Evolutionary conservation across 2,329 filamentous ascomycete species (phyloP).

Genomic region (Venturia pyrina): DNA sequence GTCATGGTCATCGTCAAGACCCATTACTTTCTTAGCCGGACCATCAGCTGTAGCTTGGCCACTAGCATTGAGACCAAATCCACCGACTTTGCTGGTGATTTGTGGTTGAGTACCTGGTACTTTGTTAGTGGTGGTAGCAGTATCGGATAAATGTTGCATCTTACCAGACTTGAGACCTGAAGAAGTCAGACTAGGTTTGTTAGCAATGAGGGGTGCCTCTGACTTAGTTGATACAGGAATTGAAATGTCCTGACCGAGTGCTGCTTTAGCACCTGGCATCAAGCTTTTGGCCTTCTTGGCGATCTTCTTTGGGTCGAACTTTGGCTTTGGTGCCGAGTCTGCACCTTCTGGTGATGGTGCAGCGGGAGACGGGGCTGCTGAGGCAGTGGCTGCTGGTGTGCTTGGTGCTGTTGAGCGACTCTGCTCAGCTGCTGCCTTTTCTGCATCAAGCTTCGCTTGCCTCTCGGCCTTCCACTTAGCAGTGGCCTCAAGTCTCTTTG

Average conservation of each 20-base stretch:
- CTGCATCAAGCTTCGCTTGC: conserved; percentile 70
- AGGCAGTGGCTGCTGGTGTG: conserved; percentile 47
- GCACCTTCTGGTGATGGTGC: conserved; percentile 21
- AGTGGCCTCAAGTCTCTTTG: conserved; percentile 25
- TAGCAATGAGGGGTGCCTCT: conserved; percentile 25
- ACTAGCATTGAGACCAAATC: conserved; percentile 65
- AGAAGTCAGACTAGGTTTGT: conserved; percentile 27
- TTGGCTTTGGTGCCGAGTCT: conserved; percentile 57
- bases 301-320: conserved; percentile 80
- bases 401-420: conserved; percentile 7
- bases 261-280: conserved; percentile 13
- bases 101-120: conserved; percentile 20
- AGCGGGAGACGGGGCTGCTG: conserved; percentile 64
- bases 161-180: conserved; percentile 20
- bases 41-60: conserved; percentile 53
- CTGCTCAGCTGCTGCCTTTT: conserved; percentile 59
- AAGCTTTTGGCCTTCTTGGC: conserved; percentile 58
- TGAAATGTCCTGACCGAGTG: conserved; percentile 46
- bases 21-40: conserved; percentile 62
- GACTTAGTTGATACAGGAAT: conserved; percentile 25
- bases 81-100: conserved; percentile 61
- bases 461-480: conserved; percentile 50
- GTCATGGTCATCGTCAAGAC: conserved; percentile 81
- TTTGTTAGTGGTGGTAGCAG: neutral
- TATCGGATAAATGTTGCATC: neutral